Conservation (phyloP, 129 eudicot genomes). For the Arctium minus region DNA sequence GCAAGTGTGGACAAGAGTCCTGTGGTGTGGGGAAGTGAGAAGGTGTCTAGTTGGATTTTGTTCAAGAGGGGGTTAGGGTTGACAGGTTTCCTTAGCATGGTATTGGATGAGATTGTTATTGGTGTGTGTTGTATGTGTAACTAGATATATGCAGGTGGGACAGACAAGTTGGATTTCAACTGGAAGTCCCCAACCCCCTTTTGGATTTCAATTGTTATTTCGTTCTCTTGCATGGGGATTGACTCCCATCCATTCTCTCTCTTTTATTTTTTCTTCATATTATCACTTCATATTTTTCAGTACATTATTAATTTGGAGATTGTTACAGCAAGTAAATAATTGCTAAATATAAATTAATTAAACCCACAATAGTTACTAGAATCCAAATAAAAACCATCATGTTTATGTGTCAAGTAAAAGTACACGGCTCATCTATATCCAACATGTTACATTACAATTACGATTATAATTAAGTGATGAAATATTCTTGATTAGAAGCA, state of each 20-base stretch:
- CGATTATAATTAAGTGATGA: not conserved
- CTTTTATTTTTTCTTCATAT: not conserved
- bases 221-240: constrained; percentile 32
- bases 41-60: constrained; percentile 24
- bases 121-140: constrained; percentile 34
- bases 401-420: not conserved
- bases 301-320: not conserved
- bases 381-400: not conserved
- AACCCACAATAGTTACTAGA: not conserved
- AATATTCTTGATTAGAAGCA: not conserved
- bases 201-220: constrained; percentile 23
- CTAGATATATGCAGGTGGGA: constrained; percentile 50
- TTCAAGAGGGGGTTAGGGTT: not conserved
- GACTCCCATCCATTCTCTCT: constrained; percentile 1
- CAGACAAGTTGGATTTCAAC: constrained; percentile 52
- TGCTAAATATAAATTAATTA: not conserved
- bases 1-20: not conserved
- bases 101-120: constrained; percentile 24
- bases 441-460: not conserved
- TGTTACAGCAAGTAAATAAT: not conserved
- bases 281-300: not conserved
- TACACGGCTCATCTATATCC: no score
- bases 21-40: constrained; percentile 20
- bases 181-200: constrained; percentile 37
- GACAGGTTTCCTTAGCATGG: constrained; percentile 19